Evolutionary conservation across 345 rosid genomes (phyloP).

Genomic region (Citrus trifoliata): DNA sequence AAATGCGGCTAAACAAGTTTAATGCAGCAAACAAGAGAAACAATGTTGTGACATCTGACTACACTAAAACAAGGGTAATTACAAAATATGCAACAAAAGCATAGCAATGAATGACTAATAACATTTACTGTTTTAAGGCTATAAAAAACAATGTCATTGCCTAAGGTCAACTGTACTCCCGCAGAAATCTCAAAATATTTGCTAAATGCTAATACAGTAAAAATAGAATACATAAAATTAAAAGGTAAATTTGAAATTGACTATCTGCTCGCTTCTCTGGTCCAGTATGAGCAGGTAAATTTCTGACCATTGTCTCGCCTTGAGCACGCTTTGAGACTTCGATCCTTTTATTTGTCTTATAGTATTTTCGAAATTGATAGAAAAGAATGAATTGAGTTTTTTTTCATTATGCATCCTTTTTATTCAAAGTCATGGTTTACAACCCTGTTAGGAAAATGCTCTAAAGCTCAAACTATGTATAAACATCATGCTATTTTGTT

Average conservation of each 20-base stretch:
- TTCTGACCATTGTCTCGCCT: no score
- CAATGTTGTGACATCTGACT: not conserved
- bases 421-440: no score
- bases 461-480: no score
- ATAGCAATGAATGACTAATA: not conserved
- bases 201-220: not conserved
- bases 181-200: not conserved
- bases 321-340: no score
- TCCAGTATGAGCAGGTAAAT: no score
- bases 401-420: no score
- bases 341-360: no score
- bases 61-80: not conserved
- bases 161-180: not conserved
- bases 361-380: no score
- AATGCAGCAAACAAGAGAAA: not conserved
- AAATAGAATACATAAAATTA: not conserved
- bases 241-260: not conserved
- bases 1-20: not conserved
- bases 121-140: not conserved
- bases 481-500: no score
- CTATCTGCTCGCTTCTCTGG: no score
- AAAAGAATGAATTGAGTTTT: no score
- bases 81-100: not conserved
- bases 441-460: no score
- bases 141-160: not conserved